These are phyloP conservation scores for Talaromyces islandicus DNA, from an alignment of 2,329 filamentous ascomycete species.

Conservation along the genomic window DNA sequence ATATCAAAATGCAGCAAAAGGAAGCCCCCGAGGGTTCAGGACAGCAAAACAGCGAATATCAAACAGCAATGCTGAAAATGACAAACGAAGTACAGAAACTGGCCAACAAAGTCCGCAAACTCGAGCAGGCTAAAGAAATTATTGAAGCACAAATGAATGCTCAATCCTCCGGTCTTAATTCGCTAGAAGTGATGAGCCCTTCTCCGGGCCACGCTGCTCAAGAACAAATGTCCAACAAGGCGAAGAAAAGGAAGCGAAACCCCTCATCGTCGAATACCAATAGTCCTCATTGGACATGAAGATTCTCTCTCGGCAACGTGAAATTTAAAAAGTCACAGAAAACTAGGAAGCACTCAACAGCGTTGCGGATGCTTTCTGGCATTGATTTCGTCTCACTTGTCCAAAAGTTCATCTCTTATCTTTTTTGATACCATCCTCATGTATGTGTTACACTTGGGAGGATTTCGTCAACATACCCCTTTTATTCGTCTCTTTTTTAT, in stretches of 20 bases:
- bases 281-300: background rate
- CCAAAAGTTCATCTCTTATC: background rate
- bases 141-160: background rate
- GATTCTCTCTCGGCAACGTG: background rate
- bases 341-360: background rate
- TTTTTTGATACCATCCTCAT: background rate
- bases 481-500: background rate
- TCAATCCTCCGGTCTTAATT: background rate
- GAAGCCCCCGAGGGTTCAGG: background rate
- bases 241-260: background rate
- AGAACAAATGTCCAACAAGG: background rate
- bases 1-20: slow-evolving; percentile 6
- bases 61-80: background rate
- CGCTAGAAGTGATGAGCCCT: background rate
- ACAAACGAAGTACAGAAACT: background rate
- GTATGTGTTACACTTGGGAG: background rate
- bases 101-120: background rate
- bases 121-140: background rate
- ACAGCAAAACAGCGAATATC: background rate
- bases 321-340: background rate
- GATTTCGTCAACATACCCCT: background rate
- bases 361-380: background rate
- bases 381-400: background rate
- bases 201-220: background rate
- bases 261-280: background rate